Base-by-base conservation (phyloP, 495 filamentous ascomycete species). In the Penicillium pancosmium region DNA sequence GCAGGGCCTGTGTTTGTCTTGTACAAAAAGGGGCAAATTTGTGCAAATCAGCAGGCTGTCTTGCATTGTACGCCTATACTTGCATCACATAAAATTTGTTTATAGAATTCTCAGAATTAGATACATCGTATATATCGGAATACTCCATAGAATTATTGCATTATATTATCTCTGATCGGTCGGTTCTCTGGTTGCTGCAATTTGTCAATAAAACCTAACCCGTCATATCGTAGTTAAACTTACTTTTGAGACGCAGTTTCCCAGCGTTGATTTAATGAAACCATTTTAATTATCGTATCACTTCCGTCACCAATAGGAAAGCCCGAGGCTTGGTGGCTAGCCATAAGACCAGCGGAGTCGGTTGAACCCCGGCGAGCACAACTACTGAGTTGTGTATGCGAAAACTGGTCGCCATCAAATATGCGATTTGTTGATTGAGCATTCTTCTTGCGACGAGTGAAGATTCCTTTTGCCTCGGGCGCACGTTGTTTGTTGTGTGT, bases 371-470 rank as follows among this genome's bases (percentile, higher is more conserved):
- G 34, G 27, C 50, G 50, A 27, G 50, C 50, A n/a, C 18, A 53
- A 10, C 18, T 53, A n/a, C 21, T 53, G 5, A 53, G 15, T 25
- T 53, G 34, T 8, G 27, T 53, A 23, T 19, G 50, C 18, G 50
- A 53, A 11, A 53, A 40, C 50, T 53, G 50, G 19, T 53, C 50
- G 35, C 50, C 50, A 4, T 53, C 50, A n/a, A 53, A 53, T 40
- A 53, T 52, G 3, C 34, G 50, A 19, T 40, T 27, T 27, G 18
- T 25, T 48, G 46, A 27, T 27, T 48, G 8, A 10, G 18, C 19
- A 48, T 48, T 48, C 8, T 48, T 48, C 21, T 27, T 48, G 5
- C 46, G 46, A 15, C 46, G 19, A 13, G 19, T 48, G 21, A 48
- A 48, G 5, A 48, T 48, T 12, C 15, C 15, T 13, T 27, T 48